A percentile compares a stretch with the other conserved stretches of the same genome.
These are phyloP conservation scores for Gnomoniopsis sp. DNA, from an alignment of 2,329 filamentous ascomycete species.

Conservation along the genomic window DNA sequence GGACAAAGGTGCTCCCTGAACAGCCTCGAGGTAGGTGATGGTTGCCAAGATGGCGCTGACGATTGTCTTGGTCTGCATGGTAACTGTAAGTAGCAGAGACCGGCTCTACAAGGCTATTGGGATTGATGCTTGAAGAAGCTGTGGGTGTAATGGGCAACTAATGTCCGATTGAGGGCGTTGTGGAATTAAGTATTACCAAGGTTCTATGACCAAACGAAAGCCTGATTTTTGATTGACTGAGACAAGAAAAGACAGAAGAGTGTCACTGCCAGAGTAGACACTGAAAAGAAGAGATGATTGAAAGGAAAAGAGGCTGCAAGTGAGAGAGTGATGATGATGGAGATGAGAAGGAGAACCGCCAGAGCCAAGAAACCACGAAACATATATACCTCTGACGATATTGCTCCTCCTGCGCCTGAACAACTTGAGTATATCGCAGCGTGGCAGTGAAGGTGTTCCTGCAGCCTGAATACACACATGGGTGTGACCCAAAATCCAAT, in stretches of 20 bases:
- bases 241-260: not conserved
- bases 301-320: not conserved
- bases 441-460: not conserved
- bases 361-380: not conserved
- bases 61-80: slow-evolving; percentile 1
- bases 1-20: not conserved
- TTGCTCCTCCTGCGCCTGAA: not conserved
- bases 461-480: not conserved
- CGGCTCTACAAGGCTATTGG: not conserved
- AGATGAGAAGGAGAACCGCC: not conserved
- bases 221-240: not conserved
- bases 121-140: not conserved
- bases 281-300: slow-evolving; percentile 1
- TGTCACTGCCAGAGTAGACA: slow-evolving; percentile 7
- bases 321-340: slow-evolving; percentile 3
- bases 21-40: slow-evolving; percentile 1
- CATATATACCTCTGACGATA: not conserved
- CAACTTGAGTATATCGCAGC: too few species aligned
- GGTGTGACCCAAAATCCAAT: not conserved
- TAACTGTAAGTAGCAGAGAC: not conserved
- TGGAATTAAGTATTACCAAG: not conserved
- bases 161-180: not conserved
- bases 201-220: not conserved
- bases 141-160: not conserved
- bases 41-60: slow-evolving; percentile 3